Base-by-base conservation (phyloP, 768 basidiomycete species). In the Hortiboletus campestris region DNA sequence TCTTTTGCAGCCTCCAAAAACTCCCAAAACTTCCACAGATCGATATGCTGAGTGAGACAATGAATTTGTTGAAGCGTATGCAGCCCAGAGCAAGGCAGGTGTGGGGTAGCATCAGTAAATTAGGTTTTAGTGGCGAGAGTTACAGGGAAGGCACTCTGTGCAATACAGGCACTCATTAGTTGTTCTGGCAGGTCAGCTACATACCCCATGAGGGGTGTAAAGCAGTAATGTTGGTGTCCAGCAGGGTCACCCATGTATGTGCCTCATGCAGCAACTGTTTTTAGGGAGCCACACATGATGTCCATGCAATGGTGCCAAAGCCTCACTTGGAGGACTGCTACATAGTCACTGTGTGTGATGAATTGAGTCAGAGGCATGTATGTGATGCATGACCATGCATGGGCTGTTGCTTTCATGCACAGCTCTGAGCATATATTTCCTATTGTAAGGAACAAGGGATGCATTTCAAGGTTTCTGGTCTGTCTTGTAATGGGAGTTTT, bases 401-500 rank as follows among this genome's bases (percentile, higher is more conserved):
- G 36, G 17, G 36, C 13, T 2, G 17, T 45, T 19, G 28, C 35
- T 20, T 45, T 39, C 35, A 53, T 45, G 2, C 13, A 3, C 6
- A 34, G 3, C 2, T 42, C 11, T 0, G 36, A 38, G 2, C 16
- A 6, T 10, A 76, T 65, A 48, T 76, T 76, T 12, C 67, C 71
- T 6, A 73, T 51, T 4, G 58, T 66, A 8, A 74, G 51, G 4
- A 74, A 62, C 7, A 74, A 46, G 0, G 71, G 73, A 42, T 75
- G 72, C 17, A 68, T 71, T 3, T 59, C 53, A 11, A 65, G 59
- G 25, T 63, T 62, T 16, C 72, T 72, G 12, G 69, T 72, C 49
- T 66, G 66, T 17, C 61, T 52, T 0, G 71, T 66, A 14, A 76
- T 64, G 20, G 64, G 64, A 8, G 73, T 73, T 47, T 75, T 75